Evolutionary conservation across 2,329 filamentous ascomycete genomes (phyloP).

Genomic region (Aspergillus sp.): DNA sequence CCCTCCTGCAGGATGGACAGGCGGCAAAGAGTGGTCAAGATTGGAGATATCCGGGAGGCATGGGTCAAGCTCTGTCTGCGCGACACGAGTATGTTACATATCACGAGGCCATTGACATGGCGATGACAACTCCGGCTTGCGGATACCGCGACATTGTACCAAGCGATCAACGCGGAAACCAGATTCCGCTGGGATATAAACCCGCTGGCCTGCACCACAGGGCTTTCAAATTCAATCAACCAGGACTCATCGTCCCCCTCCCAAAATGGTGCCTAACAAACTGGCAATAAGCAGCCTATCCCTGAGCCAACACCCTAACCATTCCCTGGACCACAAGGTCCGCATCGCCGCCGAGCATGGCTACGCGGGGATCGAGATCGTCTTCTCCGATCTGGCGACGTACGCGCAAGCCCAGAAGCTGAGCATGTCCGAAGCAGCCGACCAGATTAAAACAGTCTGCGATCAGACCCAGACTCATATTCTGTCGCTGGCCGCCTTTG

Average conservation of each 20-base stretch:
- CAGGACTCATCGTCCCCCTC: neutral
- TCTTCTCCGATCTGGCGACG: conserved; percentile 20
- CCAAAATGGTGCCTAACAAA: conserved; percentile 14
- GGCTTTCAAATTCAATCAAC: neutral
- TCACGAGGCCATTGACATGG: neutral
- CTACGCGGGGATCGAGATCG: conserved; percentile 23
- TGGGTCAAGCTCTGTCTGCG: neutral
- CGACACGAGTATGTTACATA: neutral
- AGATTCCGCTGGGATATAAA: neutral
- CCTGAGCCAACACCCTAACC: conserved; percentile 20
- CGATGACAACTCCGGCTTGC: neutral
- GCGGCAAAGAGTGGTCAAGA: no score
- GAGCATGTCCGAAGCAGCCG: conserved; percentile 11
- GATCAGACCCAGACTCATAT: conserved; percentile 13
- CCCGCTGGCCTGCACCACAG: no score
- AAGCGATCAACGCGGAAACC: neutral
- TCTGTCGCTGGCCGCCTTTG: conserved; percentile 24
- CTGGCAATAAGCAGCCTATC: conserved; percentile 22
- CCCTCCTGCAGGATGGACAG: no score
- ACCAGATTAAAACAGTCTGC: conserved; percentile 12
- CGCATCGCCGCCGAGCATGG: conserved; percentile 15
- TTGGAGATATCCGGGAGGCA: no score
- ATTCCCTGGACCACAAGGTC: conserved; percentile 23
- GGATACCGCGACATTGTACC: neutral
- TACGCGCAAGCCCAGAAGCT: conserved; percentile 12